phyloP scores from a whole-genome alignment of 2,329 filamentous ascomycete species.

The Colletotrichum sp. region DNA sequence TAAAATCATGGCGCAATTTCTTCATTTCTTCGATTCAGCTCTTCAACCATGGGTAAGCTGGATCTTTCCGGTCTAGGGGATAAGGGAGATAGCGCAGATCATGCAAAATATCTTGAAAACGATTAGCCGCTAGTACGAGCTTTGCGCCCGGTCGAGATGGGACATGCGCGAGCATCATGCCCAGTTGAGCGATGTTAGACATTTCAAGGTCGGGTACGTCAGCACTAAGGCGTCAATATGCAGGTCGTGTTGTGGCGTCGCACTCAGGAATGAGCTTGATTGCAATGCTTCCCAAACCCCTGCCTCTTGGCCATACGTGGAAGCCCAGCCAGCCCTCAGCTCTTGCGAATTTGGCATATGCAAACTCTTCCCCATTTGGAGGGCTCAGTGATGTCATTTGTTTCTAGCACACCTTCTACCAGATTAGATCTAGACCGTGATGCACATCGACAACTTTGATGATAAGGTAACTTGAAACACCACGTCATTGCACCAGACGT shows the following conservation, averaged over 20 bases:
- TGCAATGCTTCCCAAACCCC: background rate
- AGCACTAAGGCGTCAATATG: background rate
- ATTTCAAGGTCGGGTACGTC: background rate
- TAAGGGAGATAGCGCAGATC: too few relatives aligned
- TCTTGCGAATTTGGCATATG: rapidly evolving
- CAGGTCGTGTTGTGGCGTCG: background rate
- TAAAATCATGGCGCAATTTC: too few relatives aligned
- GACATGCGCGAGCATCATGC: background rate
- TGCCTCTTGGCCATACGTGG: background rate
- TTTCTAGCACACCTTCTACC: rapidly evolving
- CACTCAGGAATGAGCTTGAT: background rate
- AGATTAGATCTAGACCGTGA: rapidly evolving
- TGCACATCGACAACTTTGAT: too few relatives aligned
- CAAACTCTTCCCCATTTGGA: rapidly evolving
- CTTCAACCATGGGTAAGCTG: too few relatives aligned
- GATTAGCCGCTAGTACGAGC: background rate
- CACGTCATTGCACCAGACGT: too few relatives aligned
- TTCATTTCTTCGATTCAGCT: too few relatives aligned
- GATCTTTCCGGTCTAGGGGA: too few relatives aligned
- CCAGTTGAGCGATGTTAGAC: background rate
- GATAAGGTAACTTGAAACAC: too few relatives aligned
- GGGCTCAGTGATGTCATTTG: background rate
- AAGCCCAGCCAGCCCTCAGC: background rate
- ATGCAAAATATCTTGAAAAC: rapidly evolving
- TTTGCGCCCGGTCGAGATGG: background rate